Base-by-base conservation (phyloP, 345 rosid species). In the Populus davidiana region DNA sequence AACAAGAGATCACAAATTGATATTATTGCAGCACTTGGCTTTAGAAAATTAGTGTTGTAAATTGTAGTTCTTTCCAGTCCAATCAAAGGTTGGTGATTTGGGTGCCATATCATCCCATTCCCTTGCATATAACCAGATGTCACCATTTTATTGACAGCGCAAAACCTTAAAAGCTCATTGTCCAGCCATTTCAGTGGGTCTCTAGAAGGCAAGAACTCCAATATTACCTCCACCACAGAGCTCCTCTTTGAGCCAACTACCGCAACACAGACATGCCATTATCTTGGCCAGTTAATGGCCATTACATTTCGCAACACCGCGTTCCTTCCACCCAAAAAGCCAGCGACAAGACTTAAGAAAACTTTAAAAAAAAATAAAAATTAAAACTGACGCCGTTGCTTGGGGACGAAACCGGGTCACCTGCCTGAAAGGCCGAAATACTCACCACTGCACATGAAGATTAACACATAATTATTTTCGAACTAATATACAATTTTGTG, bases 351-450 rank as follows among this genome's bases (percentile, higher is more conserved):
- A 18, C 18, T 5, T 0, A 50, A 6, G 21, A 52, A 18, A 52
- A 18, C 59, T 50, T 8, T 0, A 5, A 33, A 33, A 4, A 6
- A 4, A 54, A 33, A 12, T 16, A 62, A 27, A 59, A 1, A 59
- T 7, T 2, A 6, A 29, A 33, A 33, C 36, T 4, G 36, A 5
- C 95, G 88, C 94, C 92, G 90, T 85, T 89, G 93, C 95, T 90
- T 91, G 95, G 89, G 91, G 88, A 90, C 97, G 97, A 92, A 88
- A 93, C 89, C 91, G 90, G 93, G 93, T 90, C 96, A 75, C 90
- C 92, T 91, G 90, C 87, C 93, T 93, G 96, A 89, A 91, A 88
- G 93, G 89, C 91, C 85, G 89, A 86, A 86, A 90, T 88, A 89
- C 94, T 87, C 4, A 90, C 94, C 92, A 91, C 91, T 4, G 36